phyloP scores from a whole-genome alignment of 2,329 filamentous ascomycete genomes.

The Sporothrix curviconia region DNA sequence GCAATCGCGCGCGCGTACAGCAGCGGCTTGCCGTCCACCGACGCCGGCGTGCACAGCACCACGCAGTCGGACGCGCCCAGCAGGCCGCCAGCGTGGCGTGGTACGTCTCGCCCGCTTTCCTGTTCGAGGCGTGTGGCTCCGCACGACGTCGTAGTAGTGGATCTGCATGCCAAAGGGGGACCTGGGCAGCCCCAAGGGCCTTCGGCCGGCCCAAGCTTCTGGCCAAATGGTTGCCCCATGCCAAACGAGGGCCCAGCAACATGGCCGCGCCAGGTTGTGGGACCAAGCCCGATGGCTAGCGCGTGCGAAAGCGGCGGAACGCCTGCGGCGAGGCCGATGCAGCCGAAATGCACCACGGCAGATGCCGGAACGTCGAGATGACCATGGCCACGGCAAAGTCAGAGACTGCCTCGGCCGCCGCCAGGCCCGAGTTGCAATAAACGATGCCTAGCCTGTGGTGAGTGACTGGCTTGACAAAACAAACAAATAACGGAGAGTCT shows the following conservation, averaged over 20 bases:
- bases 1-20: constrained; percentile 43
- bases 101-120: constrained; percentile 38
- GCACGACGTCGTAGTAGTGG: constrained; percentile 53
- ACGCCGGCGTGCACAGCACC: constrained; percentile 53
- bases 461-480: not conserved
- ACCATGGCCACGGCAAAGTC: constrained; percentile 65
- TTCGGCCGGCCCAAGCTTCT: too few species aligned
- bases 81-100: constrained; percentile 46
- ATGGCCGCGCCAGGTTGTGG: constrained; percentile 56
- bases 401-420: constrained; percentile 65
- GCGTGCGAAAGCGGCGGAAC: constrained; percentile 39
- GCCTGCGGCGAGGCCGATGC: too few species aligned
- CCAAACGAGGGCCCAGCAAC: constrained; percentile 62
- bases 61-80: constrained; percentile 51
- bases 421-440: constrained; percentile 67
- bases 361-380: constrained; percentile 60
- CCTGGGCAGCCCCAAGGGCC: constrained; percentile 55
- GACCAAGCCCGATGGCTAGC: constrained; percentile 54
- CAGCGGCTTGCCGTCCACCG: constrained; percentile 39
- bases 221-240: constrained; percentile 60
- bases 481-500: not conserved
- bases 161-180: constrained; percentile 58
- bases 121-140: constrained; percentile 41
- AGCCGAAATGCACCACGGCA: constrained; percentile 53
- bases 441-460: constrained; percentile 43